Evolutionary conservation across 495 filamentous ascomycete genomes (phyloP).

Genomic region (Talaromyces wortmannii): DNA sequence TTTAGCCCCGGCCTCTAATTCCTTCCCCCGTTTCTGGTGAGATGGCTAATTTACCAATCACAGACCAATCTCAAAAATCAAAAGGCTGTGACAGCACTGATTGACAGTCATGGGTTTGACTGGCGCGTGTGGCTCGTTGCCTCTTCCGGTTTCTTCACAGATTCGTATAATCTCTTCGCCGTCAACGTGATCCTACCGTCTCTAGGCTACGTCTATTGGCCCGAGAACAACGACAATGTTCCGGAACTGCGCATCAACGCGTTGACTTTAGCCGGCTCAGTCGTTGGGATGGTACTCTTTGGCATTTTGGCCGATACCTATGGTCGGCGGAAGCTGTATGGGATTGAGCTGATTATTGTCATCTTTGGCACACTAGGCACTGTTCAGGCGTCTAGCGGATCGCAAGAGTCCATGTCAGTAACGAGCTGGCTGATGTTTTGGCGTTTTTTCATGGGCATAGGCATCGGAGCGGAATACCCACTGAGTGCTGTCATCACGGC

Average conservation of each 20-base stretch:
- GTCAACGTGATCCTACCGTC: conserved; percentile 58
- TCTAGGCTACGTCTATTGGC: conserved; percentile 57
- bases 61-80: not conserved
- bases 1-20: not conserved
- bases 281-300: conserved; percentile 50
- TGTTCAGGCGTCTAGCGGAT: conserved; percentile 16
- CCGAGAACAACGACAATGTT: conserved; percentile 13
- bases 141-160: not conserved
- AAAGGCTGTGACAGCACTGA: not conserved
- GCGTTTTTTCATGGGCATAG: conserved; percentile 32
- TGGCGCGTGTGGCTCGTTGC: not conserved
- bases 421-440: conserved; percentile 42
- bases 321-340: conserved; percentile 49
- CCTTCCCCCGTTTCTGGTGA: not conserved
- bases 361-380: conserved; percentile 38
- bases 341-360: conserved; percentile 47
- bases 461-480: conserved; percentile 41
- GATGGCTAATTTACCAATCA: not conserved
- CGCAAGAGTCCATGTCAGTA: conserved; percentile 35
- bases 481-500: conserved; percentile 47
- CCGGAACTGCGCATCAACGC: conserved; percentile 32
- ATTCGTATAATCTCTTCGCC: conserved; percentile 35
- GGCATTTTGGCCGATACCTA: conserved; percentile 46
- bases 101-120: not conserved
- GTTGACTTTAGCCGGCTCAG: conserved; percentile 40